Evolutionary conservation across 805 yeast species (phyloP), one percentile per base, ranked within the genome.

Genomic region (Ascoidea asiatica): DNA sequence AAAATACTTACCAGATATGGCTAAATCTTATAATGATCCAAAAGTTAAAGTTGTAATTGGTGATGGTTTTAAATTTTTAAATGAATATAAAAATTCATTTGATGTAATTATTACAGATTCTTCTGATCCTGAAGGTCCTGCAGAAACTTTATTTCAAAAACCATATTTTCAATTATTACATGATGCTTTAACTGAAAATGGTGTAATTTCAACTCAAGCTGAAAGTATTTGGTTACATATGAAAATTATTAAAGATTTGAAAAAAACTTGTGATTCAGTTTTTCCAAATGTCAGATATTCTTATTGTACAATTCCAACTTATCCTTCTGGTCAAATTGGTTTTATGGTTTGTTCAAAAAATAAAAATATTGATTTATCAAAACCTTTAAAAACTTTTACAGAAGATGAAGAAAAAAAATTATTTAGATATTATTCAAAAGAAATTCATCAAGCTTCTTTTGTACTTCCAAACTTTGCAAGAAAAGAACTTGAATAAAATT

Each of bases 71-170:
- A 70, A 85, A 61, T 88, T 63, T 58, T 68, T 88, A 52, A 69
- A 77, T 48, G 69, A 65, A 11, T 58, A 8, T 49, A 49, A 5
- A 54, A 59, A 19, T 62, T 66, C 39, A 52, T 88, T 70, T 57
- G 96, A 88, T 60, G 80, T 89, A 29, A 84, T 88, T 47, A 86
- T 88, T 48, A 84, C 95, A 17, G 97, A 88, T 60, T 84, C 95
- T 2, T 81, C 94, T 1, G 97, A 88, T 61, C 96, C 96, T 1
- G 96, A 88, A 54, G 96, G 92, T 2, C 97, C 97, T 5, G 97
- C 97, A 1, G 94, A 80, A 54, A 83, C 83, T 18, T 83, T 88
- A 53, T 88, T 88, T 66, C 85, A 86, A 59, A 70, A 72, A 48
- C 75, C 72, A 45, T 88, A 88, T 64, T 88, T 87, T 62, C 67